These are phyloP conservation scores for Pelargonium fulgidum DNA, from an alignment of 441 rosid species.

Conservation along the genomic window DNA sequence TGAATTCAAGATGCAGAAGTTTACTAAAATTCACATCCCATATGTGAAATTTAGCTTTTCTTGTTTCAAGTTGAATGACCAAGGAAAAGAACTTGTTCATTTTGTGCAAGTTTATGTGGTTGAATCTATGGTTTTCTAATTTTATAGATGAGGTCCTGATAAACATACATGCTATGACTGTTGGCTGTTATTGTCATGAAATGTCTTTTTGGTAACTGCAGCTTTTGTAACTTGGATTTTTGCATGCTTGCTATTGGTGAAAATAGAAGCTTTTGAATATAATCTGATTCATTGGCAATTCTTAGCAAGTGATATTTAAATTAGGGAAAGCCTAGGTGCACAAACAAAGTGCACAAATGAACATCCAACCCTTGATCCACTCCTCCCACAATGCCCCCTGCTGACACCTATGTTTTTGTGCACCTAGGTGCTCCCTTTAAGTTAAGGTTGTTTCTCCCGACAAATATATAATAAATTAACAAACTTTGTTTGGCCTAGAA, in stretches of 20 bases:
- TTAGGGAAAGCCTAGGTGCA: too few species aligned
- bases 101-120: too few species aligned
- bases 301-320: not conserved
- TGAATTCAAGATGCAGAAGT: too few species aligned
- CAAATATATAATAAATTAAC: not conserved
- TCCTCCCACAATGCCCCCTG: not conserved
- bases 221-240: not conserved
- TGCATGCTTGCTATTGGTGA: not conserved
- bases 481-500: conserved; percentile 9
- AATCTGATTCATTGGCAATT: not conserved
- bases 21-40: not conserved
- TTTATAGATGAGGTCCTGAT: not conserved
- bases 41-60: not conserved
- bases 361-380: too few species aligned
- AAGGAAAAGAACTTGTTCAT: not conserved
- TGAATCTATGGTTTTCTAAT: not conserved
- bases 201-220: not conserved
- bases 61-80: not conserved
- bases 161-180: too few species aligned
- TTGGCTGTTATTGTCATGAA: not conserved
- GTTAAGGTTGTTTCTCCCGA: not conserved
- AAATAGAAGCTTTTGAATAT: too few species aligned
- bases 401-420: too few species aligned
- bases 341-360: not conserved
- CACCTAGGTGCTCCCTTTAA: too few species aligned